Percentiles rank a stretch among this genome's conserved stretches.
Conservation (phyloP, 208 protist species). For the Crithidia thermophila region DNA sequence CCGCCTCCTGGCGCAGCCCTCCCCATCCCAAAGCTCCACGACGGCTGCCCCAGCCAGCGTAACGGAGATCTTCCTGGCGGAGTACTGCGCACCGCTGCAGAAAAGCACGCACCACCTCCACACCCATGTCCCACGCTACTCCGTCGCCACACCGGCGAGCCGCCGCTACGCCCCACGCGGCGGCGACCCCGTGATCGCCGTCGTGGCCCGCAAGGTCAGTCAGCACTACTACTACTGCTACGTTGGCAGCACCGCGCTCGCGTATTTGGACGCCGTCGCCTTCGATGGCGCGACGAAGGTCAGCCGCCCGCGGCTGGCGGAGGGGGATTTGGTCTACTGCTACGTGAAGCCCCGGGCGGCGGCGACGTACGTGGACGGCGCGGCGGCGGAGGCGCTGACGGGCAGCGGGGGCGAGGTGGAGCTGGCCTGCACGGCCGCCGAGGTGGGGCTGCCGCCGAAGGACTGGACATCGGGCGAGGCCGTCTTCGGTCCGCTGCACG, state of each 20-base stretch:
- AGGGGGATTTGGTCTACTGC: slow-evolving; percentile 81
- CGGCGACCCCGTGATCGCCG: slow-evolving; percentile 77
- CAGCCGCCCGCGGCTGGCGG: slow-evolving; percentile 65
- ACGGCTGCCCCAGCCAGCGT: background rate
- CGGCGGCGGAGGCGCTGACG: background rate
- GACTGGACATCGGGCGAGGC: slow-evolving; percentile 87
- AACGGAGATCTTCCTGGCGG: slow-evolving; percentile 46
- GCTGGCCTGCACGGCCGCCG: slow-evolving; percentile 73
- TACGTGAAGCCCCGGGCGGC: slow-evolving; percentile 53
- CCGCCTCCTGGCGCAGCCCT: slow-evolving; percentile 29
- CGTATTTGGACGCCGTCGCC: slow-evolving; percentile 67
- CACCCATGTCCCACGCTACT: slow-evolving; percentile 41
- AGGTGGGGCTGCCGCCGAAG: slow-evolving; percentile 70
- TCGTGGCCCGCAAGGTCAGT: slow-evolving; percentile 54
- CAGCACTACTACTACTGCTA: slow-evolving; percentile 71
- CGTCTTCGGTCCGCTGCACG: slow-evolving; percentile 73
- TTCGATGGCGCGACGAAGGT: slow-evolving; percentile 89
- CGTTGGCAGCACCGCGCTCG: slow-evolving; percentile 47
- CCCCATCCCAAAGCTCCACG: too few species aligned
- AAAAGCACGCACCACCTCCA: slow-evolving; percentile 29
- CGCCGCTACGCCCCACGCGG: slow-evolving; percentile 57
- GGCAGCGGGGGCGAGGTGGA: slow-evolving; percentile 48
- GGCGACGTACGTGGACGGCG: slow-evolving; percentile 27
- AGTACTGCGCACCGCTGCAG: slow-evolving; percentile 64
- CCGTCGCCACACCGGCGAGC: slow-evolving; percentile 49